A percentile compares a stretch with the other conserved stretches of the same genome.
phyloP scores from a whole-genome alignment of 2,329 filamentous ascomycete species.

The Fonsecaea pugnacius region DNA sequence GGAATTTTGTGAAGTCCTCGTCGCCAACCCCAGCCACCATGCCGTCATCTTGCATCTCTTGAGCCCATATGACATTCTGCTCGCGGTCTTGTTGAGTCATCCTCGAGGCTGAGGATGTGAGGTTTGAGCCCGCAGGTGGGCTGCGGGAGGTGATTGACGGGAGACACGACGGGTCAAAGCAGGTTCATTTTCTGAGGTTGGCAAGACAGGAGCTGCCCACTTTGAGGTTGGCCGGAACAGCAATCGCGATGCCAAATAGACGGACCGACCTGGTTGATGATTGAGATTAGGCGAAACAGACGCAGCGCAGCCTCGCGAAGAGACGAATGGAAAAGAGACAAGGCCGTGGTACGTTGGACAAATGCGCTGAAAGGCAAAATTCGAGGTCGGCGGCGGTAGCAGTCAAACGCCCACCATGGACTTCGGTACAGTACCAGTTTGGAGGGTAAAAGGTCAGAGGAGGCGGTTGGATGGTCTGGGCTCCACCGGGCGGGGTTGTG shows the following conservation, averaged over 20 bases:
- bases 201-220: slow-evolving; percentile 6
- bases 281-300: background rate
- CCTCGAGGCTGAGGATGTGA: slow-evolving; percentile 18
- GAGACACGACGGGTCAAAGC: slow-evolving; percentile 26
- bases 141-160: slow-evolving; percentile 29
- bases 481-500: slow-evolving; percentile 24
- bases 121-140: slow-evolving; percentile 35
- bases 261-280: background rate
- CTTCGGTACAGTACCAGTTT: background rate
- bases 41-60: slow-evolving; percentile 46
- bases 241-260: background rate
- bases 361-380: slow-evolving; percentile 18
- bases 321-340: slow-evolving; percentile 21
- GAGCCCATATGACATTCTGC: slow-evolving; percentile 44
- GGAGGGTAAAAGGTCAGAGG: slow-evolving; percentile 7
- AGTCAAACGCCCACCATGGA: slow-evolving; percentile 3
- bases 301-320: slow-evolving; percentile 25
- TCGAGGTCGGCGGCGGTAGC: slow-evolving; percentile 28
- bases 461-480: slow-evolving; percentile 4
- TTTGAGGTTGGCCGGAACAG: background rate
- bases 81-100: slow-evolving; percentile 37
- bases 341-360: slow-evolving; percentile 1
- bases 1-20: slow-evolving; percentile 56
- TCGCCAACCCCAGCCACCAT: slow-evolving; percentile 47
- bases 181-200: slow-evolving; percentile 24